These are phyloP conservation scores for Cucumis hystrix DNA, from an alignment of 306 rosid genomes.

Conservation along the genomic window DNA sequence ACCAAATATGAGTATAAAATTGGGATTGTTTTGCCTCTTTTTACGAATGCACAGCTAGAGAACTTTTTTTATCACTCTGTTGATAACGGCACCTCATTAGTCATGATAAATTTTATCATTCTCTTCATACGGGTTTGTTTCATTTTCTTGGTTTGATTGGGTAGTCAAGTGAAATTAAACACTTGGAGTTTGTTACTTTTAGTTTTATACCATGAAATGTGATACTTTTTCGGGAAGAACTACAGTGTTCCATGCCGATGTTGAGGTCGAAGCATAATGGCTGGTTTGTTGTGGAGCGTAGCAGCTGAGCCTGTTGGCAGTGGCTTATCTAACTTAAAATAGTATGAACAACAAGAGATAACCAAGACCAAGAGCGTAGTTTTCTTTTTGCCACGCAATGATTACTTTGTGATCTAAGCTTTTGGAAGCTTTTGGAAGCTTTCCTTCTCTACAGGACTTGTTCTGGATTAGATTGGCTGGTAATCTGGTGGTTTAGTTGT, in stretches of 20 bases:
- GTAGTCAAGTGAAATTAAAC: background rate
- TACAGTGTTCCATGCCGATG: background rate
- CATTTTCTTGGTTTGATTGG: background rate
- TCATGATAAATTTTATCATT: background rate
- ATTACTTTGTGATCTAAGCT: background rate
- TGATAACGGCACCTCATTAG: background rate
- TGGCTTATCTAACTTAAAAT: background rate
- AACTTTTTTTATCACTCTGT: background rate
- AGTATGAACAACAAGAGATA: background rate
- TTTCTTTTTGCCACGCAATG: background rate
- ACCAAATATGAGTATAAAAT: background rate
- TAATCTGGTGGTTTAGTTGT: background rate
- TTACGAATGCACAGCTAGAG: background rate
- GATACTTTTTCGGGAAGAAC: background rate
- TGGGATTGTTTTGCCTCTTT: background rate
- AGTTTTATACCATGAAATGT: background rate
- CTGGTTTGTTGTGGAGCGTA: background rate
- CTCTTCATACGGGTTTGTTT: background rate
- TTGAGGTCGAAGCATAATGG: background rate
- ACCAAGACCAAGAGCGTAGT: background rate
- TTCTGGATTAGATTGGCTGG: background rate
- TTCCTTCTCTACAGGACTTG: background rate
- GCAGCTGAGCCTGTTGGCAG: background rate
- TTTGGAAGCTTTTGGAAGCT: background rate
- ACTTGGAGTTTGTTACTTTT: background rate